These are phyloP conservation scores for Solanum corneliomulleri DNA, from an alignment of 257 asterid genomes.

Conservation along the genomic window DNA sequence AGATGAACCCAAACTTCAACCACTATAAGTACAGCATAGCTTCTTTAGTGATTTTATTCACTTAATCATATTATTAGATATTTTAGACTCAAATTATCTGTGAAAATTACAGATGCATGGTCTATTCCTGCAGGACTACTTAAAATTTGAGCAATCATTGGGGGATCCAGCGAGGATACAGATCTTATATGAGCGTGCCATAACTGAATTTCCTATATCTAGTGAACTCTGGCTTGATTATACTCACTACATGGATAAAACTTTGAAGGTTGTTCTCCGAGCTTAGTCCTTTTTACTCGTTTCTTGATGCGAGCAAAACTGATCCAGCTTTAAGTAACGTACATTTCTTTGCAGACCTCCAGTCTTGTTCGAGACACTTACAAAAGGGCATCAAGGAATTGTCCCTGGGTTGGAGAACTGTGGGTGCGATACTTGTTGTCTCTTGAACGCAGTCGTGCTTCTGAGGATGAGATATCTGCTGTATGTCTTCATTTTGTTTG, in stretches of 20 bases:
- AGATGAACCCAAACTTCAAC: not conserved
- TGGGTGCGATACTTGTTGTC: conserved; percentile 79
- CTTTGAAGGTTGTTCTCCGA: conserved; percentile 63
- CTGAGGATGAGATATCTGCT: conserved; percentile 63
- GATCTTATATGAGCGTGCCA: conserved; percentile 85
- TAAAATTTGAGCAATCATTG: conserved; percentile 79
- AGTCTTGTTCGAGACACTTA: conserved; percentile 68
- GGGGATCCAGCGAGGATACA: conserved; percentile 97
- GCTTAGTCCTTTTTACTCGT: not conserved
- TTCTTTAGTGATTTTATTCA: not conserved
- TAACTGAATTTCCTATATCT: conserved; percentile 67
- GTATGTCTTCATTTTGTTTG: conserved; percentile 29
- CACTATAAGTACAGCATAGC: not conserved
- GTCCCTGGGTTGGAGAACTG: conserved; percentile 87
- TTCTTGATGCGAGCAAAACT: not conserved
- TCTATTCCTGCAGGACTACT: conserved; percentile 52
- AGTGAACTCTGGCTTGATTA: conserved; percentile 79
- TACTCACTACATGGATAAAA: conserved; percentile 73
- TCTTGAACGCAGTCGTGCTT: conserved; percentile 70
- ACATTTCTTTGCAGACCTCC: conserved; percentile 47
- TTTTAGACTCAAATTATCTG: not conserved
- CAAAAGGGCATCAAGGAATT: conserved; percentile 86
- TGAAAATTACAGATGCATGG: not conserved
- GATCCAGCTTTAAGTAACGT: conserved; percentile 5
- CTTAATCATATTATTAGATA: not conserved